Evolutionary conservation across 805 yeast species (phyloP).

Genomic region (Zygoascus biomembranicola): DNA sequence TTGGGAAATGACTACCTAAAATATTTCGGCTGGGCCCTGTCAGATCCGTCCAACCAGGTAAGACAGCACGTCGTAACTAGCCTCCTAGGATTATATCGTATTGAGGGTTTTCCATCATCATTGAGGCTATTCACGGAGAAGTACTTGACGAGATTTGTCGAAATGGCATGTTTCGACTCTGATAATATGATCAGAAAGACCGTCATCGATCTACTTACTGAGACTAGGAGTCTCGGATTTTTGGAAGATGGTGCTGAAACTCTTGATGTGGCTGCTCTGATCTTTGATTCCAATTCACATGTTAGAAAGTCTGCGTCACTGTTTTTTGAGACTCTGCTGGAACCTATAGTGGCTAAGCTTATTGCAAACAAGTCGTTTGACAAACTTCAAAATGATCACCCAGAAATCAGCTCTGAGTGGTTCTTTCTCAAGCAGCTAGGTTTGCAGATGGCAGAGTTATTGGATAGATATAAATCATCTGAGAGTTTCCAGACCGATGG

Average conservation of each 20-base stretch:
- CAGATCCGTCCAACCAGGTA: conserved; percentile 58
- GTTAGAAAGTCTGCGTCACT: conserved; percentile 43
- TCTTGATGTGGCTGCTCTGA: conserved; percentile 35
- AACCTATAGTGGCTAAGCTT: neutral
- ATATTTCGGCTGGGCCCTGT: conserved; percentile 76
- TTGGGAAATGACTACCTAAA: conserved; percentile 62
- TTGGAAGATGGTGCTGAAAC: conserved; percentile 51
- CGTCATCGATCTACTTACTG: conserved; percentile 45
- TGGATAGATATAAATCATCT: neutral
- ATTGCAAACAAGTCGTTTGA: conserved; percentile 2
- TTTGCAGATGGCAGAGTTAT: conserved; percentile 5
- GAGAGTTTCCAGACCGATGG: neutral
- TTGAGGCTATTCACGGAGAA: conserved; percentile 73
- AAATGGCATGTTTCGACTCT: conserved; percentile 49
- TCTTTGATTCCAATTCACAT: conserved; percentile 28
- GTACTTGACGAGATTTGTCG: conserved; percentile 56
- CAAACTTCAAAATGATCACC: conserved; percentile 6
- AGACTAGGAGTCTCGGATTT: conserved; percentile 52
- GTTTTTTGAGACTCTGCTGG: conserved; percentile 28
- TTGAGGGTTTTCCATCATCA: conserved; percentile 44
- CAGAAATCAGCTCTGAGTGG: conserved; percentile 12
- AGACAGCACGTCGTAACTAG: conserved; percentile 56
- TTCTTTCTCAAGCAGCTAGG: conserved; percentile 11
- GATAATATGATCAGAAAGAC: conserved; percentile 47
- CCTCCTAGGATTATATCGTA: conserved; percentile 42